Base-by-base conservation (phyloP, 139 green algal species). In the Haematococcus lacustris region DNA sequence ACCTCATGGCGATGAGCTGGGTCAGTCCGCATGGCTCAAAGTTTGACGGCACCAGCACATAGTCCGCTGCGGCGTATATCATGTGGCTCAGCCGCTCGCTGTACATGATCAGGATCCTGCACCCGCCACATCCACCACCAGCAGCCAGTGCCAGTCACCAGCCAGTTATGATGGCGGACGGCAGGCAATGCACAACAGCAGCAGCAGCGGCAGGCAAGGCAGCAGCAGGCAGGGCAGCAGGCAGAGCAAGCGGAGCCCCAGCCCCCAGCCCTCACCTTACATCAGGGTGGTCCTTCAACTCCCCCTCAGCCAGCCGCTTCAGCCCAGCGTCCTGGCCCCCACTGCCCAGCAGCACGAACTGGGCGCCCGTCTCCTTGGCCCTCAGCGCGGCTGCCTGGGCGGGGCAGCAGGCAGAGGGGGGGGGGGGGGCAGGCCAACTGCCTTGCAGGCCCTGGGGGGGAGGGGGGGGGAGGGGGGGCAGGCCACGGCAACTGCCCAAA, bases 21-120 rank as follows among this genome's bases (percentile, higher is more conserved):
- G 93, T 98, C 34, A 98, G 85, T 3, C 93, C 93, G 73, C 93
- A 98, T 0, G 93, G 93, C 83, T 98, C 93, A 74, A 97, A 98
- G 84, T 98, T 92, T 69, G 88, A 96, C 1, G 93, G 93, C 75
- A 98, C 93, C 38, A 98, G 80, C 35, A 97, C 78, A 39, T 96
- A 83, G 77, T 98, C 93, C 0, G 90, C 87, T 0, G 93, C 93
- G 0, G 88, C 93, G 82, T 95, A 98, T 32, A 98, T 86, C 60
- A 90, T 23, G 53, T 64, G 53, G 4, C 23, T 26, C 21, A 64
- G 53, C 5, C 38, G 33, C 63, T 82, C 76, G 34, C 38, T 68
- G 76, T 81, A 73, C 70, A 77, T 74, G 63, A 81, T 74, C 37
- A 73, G 32, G 7, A 43, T 21, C 7, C 38, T 32, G n/a, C n/a